Evolutionary conservation across 345 rosid genomes (phyloP).

Genomic region (Dipteronia sinensis): DNA sequence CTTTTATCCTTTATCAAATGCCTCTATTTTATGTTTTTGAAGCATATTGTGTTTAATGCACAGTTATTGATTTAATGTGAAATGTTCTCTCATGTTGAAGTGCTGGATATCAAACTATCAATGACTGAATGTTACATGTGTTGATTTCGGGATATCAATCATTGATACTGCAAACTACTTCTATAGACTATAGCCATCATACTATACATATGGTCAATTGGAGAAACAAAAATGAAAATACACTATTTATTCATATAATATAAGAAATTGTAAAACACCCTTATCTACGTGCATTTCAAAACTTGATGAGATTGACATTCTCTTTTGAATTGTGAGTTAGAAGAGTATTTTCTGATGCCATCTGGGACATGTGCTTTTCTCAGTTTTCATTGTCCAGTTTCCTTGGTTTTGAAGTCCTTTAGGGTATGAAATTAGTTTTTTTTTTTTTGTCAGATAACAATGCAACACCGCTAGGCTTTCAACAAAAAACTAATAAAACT

Average conservation of each 20-base stretch:
- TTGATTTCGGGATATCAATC: background rate
- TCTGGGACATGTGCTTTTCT: background rate
- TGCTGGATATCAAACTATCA: background rate
- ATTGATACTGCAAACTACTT: background rate
- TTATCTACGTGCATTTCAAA: too few species aligned
- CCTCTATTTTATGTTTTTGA: background rate
- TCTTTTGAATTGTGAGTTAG: too few species aligned
- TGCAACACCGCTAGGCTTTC: background rate
- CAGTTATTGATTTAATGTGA: background rate
- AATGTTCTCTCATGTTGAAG: background rate
- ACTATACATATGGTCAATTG: too few species aligned
- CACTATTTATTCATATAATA: too few species aligned
- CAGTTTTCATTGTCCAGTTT: background rate
- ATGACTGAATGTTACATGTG: background rate
- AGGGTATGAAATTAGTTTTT: background rate
- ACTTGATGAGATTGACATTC: too few species aligned
- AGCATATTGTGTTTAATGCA: background rate
- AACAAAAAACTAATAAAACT: too few species aligned
- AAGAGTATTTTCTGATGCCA: too few species aligned
- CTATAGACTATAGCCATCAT: too few species aligned
- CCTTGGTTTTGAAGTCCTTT: background rate
- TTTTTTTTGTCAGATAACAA: background rate
- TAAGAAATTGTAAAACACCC: too few species aligned
- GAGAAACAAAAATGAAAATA: too few species aligned
- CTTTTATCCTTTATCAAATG: too few species aligned